A percentile compares a stretch with the other conserved stretches of the same genome.
Evolutionary conservation across 2,329 filamentous ascomycete species (phyloP).

Genomic region (Ceratocystis alfenasii): DNA sequence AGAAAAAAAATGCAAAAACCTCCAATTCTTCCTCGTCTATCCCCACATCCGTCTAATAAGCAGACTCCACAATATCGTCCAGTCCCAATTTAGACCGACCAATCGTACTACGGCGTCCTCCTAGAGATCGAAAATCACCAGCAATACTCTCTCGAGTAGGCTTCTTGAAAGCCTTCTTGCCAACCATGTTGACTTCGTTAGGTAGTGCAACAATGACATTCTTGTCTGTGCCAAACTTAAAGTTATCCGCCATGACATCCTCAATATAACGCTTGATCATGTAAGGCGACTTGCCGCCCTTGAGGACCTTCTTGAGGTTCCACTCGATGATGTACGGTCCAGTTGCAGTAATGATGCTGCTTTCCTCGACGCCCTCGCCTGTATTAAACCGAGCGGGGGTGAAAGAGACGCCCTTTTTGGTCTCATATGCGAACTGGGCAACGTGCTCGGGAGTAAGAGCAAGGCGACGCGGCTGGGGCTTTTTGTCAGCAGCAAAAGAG

Average conservation of each 20-base stretch:
- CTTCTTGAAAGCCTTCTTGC: slow-evolving; percentile 69
- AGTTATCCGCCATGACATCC: slow-evolving; percentile 95
- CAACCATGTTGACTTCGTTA: slow-evolving; percentile 97
- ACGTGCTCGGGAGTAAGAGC: slow-evolving; percentile 84
- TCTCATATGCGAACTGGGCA: slow-evolving; percentile 95
- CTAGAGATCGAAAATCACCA: slow-evolving; percentile 36
- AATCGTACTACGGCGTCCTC: slow-evolving; percentile 39
- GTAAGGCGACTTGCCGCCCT: slow-evolving; percentile 74
- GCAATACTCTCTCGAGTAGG: slow-evolving; percentile 92
- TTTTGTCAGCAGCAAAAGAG: slow-evolving; percentile 79
- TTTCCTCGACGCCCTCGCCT: slow-evolving; percentile 67
- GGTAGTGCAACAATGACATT: slow-evolving; percentile 95
- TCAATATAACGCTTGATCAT: slow-evolving; percentile 93
- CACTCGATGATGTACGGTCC: slow-evolving; percentile 95
- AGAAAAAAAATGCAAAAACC: background rate
- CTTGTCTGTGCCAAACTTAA: slow-evolving; percentile 93
- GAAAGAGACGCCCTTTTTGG: slow-evolving; percentile 72
- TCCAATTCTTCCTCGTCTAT: background rate
- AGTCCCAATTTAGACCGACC: slow-evolving; percentile 61
- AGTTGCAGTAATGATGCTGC: slow-evolving; percentile 90
- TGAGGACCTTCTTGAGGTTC: slow-evolving; percentile 81
- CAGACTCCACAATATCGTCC: slow-evolving; percentile 71
- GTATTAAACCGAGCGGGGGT: slow-evolving; percentile 92
- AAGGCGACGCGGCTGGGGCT: slow-evolving; percentile 84
- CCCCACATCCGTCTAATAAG: slow-evolving; percentile 34